A percentile compares a stretch with the other conserved stretches of the same genome.
phyloP scores from a whole-genome alignment of 225 moss, liverwort and hornwort genomes.

The Sphagnum contortum region DNA sequence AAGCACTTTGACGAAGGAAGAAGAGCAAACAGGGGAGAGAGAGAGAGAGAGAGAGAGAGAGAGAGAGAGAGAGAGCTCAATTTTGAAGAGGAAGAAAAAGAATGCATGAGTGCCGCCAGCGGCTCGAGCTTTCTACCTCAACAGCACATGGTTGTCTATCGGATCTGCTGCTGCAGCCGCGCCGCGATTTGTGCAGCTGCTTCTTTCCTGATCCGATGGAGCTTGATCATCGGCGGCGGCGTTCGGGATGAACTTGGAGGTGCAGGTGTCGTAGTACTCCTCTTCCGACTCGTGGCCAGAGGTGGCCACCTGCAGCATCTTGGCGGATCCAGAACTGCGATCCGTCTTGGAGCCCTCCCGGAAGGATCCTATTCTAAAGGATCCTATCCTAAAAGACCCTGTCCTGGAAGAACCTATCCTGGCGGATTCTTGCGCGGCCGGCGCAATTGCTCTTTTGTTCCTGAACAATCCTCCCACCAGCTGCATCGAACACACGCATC shows the following conservation, averaged over 20 bases:
- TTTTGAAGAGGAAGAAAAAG: too few species aligned
- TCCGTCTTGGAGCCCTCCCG: constrained; percentile 25
- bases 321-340: constrained; percentile 32
- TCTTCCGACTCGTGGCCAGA: constrained; percentile 35
- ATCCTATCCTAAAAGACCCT: constrained; percentile 49
- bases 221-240: constrained; percentile 1
- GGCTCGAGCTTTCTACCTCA: constrained; percentile 11
- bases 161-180: constrained; percentile 15
- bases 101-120: too few species aligned
- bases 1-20: too few species aligned
- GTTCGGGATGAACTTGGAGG: constrained; percentile 32
- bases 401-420: constrained; percentile 38
- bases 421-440: constrained; percentile 16
- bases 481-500: too few species aligned
- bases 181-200: background rate
- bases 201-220: too few species aligned
- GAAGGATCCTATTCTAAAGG: constrained; percentile 46
- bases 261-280: constrained; percentile 41
- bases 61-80: too few species aligned
- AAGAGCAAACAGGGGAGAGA: too few species aligned
- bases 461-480: too few species aligned
- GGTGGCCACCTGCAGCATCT: background rate
- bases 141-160: constrained; percentile 6
- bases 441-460: constrained; percentile 4
- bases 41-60: too few species aligned